A percentile compares a stretch with the other conserved stretches of the same genome.
phyloP scores from a whole-genome alignment of 441 rosid genomes.

The Syzygium malaccense region DNA sequence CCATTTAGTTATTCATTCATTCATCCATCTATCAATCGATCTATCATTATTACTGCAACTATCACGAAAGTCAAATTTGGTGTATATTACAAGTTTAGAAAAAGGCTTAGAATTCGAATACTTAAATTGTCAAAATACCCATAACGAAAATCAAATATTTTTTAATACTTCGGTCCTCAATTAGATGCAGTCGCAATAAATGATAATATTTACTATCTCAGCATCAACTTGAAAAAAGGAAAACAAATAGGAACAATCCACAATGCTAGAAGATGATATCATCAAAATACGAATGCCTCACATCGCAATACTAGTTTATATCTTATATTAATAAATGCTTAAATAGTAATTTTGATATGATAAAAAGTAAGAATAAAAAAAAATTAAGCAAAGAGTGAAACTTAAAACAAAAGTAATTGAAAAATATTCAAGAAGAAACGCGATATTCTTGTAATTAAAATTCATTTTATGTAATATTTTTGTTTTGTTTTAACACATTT shows the following conservation, averaged over 20 bases:
- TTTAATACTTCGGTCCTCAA: background rate
- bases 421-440: background rate
- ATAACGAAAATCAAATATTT: background rate
- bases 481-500: background rate
- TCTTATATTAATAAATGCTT: background rate
- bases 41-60: background rate
- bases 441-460: background rate
- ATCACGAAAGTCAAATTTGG: background rate
- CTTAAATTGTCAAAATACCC: background rate
- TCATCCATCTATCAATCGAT: background rate
- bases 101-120: background rate
- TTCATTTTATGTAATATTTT: background rate
- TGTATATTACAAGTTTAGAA: background rate
- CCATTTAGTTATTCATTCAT: background rate
- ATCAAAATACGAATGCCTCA: background rate
- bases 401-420: background rate
- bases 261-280: background rate
- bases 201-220: background rate
- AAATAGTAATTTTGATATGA: background rate
- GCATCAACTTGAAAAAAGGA: background rate
- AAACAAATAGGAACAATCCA: background rate
- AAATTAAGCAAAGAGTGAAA: background rate
- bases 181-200: background rate
- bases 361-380: background rate
- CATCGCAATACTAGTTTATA: background rate